Percentiles rank a stretch among this genome's conserved stretches.
These are phyloP conservation scores for Rubus parviflorus DNA, from an alignment of 306 rosid species.

Conservation along the genomic window DNA sequence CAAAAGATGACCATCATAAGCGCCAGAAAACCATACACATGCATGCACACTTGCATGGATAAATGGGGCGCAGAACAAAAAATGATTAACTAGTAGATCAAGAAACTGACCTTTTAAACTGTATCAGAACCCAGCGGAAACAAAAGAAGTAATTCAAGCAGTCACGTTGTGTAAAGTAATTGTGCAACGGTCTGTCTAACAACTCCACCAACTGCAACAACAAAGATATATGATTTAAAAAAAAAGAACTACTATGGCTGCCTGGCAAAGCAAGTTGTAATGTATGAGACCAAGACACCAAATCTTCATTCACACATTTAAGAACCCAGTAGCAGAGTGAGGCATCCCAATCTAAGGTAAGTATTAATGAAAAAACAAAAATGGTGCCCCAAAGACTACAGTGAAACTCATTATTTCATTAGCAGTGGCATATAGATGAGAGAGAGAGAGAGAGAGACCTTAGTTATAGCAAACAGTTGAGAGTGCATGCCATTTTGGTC, in stretches of 20 bases:
- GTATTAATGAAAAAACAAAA: not conserved
- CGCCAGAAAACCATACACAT: not conserved
- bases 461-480: constrained; percentile 95
- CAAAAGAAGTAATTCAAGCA: constrained; percentile 98
- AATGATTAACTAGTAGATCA: constrained; percentile 3
- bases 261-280: constrained; percentile 1
- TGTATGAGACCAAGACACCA: not conserved
- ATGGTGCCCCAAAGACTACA: not conserved
- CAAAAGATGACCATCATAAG: not conserved
- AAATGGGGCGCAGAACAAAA: not conserved
- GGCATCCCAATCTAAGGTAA: not conserved
- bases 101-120: constrained; percentile 82
- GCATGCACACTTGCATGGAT: not conserved
- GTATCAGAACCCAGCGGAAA: constrained; percentile 97
- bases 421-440: not conserved
- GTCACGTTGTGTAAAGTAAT: constrained; percentile 81
- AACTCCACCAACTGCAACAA: constrained; percentile 92
- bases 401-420: not conserved
- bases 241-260: constrained; percentile 9
- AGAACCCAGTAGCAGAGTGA: not conserved
- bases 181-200: constrained; percentile 82
- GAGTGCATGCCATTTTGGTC: constrained; percentile 99
- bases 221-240: constrained; percentile 22
- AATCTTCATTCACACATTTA: constrained; percentile 1
- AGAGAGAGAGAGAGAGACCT: constrained; percentile 53